These are phyloP conservation scores for Lotus japonicus DNA, from an alignment of 306 rosid species.

Conservation along the genomic window DNA sequence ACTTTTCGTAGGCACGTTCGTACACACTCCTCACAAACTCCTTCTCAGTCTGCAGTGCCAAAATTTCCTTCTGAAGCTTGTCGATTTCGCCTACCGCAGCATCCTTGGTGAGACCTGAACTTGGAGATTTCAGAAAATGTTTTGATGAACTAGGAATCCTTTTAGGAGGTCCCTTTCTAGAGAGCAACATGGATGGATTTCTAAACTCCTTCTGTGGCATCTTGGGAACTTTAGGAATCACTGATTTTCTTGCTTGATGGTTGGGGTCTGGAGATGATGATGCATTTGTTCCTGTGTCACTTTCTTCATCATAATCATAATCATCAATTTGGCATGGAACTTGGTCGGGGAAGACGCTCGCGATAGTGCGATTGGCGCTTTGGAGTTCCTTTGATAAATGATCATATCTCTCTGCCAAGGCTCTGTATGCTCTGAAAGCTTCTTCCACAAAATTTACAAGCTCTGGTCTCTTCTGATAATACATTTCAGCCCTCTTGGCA, in stretches of 20 bases:
- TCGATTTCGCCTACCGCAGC: constrained; percentile 64
- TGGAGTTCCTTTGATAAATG: constrained; percentile 74
- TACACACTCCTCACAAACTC: constrained; percentile 91
- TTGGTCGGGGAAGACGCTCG: constrained; percentile 72
- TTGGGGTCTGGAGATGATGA: constrained; percentile 19
- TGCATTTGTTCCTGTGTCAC: constrained; percentile 22
- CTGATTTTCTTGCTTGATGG: neutral
- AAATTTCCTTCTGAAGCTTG: constrained; percentile 66
- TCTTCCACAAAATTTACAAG: constrained; percentile 65
- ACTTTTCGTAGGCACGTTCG: constrained; percentile 57
- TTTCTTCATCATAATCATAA: constrained; percentile 33
- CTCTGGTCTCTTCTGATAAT: constrained; percentile 82
- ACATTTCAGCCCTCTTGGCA: constrained; percentile 89
- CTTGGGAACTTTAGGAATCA: constrained; percentile 58
- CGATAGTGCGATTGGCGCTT: constrained; percentile 90
- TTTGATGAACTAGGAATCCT: constrained; percentile 28
- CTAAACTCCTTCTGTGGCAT: constrained; percentile 43
- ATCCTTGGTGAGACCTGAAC: constrained; percentile 48
- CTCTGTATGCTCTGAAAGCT: constrained; percentile 64
- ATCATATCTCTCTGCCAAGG: constrained; percentile 79
- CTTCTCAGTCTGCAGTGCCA: constrained; percentile 76
- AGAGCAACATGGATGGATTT: constrained; percentile 47
- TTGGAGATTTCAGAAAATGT: neutral
- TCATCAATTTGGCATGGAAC: constrained; percentile 59
- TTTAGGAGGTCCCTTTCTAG: constrained; percentile 37